A percentile compares a stretch with the other conserved stretches of the same genome.
Conservation (phyloP, 2,329 filamentous ascomycete species). For the Colletotrichum sp. region DNA sequence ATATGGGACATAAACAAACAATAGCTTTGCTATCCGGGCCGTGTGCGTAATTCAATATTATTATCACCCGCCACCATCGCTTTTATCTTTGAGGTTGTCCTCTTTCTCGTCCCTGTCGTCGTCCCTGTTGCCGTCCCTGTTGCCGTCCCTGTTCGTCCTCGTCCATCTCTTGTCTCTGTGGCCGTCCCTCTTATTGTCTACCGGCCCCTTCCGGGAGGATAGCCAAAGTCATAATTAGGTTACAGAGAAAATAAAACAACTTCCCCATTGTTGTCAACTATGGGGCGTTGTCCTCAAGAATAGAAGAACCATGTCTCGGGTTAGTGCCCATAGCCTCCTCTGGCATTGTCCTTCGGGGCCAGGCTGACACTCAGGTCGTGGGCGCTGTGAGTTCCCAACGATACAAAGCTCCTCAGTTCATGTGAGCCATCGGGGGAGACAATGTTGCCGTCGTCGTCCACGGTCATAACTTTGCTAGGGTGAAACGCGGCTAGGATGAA, state of each 20-base stretch:
- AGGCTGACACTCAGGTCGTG: neutral
- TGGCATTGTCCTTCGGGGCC: neutral
- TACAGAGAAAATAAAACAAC: neutral
- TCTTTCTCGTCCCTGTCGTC: neutral
- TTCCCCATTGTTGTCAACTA: neutral
- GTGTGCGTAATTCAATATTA: neutral
- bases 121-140: neutral
- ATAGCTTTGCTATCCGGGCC: neutral
- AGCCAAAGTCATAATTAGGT: neutral
- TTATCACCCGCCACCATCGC: neutral
- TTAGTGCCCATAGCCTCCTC: neutral
- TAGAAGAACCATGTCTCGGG: neutral
- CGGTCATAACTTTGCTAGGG: neutral
- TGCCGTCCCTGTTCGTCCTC: neutral
- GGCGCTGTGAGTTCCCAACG: neutral
- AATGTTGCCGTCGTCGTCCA: neutral
- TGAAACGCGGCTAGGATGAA: neutral
- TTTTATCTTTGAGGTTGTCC: neutral
- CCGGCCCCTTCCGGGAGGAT: neutral
- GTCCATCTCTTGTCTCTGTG: neutral
- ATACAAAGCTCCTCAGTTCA: neutral
- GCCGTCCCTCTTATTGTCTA: neutral
- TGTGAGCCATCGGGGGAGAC: neutral
- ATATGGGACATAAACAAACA: neutral
- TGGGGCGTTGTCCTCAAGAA: neutral